A percentile compares a stretch with the other conserved stretches of the same genome.
Evolutionary conservation across 2,329 filamentous ascomycete genomes (phyloP).

Genomic region (Rhexocercosporidium sp.): DNA sequence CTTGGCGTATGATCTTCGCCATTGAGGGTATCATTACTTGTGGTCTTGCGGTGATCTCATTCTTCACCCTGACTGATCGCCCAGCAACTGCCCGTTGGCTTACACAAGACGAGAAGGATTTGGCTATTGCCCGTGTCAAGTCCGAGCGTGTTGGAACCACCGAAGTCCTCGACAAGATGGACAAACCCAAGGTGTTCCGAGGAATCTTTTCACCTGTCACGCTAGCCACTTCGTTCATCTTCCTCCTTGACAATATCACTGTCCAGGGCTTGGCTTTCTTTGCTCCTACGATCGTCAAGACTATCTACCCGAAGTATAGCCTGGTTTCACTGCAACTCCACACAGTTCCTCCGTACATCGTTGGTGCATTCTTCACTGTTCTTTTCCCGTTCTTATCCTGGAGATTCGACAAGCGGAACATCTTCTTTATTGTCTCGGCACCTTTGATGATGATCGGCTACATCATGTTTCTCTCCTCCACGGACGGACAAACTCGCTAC

Average conservation of each 20-base stretch:
- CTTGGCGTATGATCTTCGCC: slow-evolving; percentile 74
- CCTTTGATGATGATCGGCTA: slow-evolving; percentile 73
- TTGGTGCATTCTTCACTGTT: slow-evolving; percentile 71
- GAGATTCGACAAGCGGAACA: slow-evolving; percentile 61
- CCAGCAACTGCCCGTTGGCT: slow-evolving; percentile 73
- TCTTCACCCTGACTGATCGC: slow-evolving; percentile 70
- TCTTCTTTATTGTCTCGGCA: slow-evolving; percentile 64
- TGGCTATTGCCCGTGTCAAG: slow-evolving; percentile 70
- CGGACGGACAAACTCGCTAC: slow-evolving; percentile 61
- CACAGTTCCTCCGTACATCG: slow-evolving; percentile 73
- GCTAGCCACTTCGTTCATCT: slow-evolving; percentile 57
- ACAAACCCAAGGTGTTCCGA: slow-evolving; percentile 60
- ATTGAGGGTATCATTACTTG: slow-evolving; percentile 72
- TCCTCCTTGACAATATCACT: slow-evolving; percentile 57
- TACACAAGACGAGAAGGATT: slow-evolving; percentile 65
- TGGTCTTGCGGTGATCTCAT: slow-evolving; percentile 62
- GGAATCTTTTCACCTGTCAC: slow-evolving; percentile 71
- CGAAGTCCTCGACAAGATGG: slow-evolving; percentile 67
- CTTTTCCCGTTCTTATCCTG: slow-evolving; percentile 66
- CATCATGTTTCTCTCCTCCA: slow-evolving; percentile 69
- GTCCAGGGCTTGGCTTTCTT: slow-evolving; percentile 76
- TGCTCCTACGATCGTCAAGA: slow-evolving; percentile 70
- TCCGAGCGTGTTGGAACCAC: slow-evolving; percentile 68
- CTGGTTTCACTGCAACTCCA: slow-evolving; percentile 70
- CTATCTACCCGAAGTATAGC: slow-evolving; percentile 64